A percentile compares a stretch with the other conserved stretches of the same genome.
Conservation (phyloP, 805 yeast genomes). For the Candida arabinofermentans region DNA sequence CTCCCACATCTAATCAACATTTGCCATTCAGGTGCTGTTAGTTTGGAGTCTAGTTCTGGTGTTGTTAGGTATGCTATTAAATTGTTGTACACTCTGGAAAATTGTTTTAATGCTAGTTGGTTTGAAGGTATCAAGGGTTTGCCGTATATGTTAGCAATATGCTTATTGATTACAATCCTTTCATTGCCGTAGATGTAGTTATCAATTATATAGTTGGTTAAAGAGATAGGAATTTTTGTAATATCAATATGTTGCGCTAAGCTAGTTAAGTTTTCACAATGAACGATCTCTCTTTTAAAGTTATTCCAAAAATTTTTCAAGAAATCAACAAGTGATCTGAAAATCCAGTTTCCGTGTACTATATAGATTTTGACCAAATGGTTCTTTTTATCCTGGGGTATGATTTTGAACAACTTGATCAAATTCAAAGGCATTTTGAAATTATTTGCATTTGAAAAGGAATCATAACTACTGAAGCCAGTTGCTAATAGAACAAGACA, state of each 20-base stretch:
- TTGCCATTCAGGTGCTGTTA: slow-evolving; percentile 27
- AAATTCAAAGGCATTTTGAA: slow-evolving; percentile 28
- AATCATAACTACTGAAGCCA: slow-evolving; percentile 54
- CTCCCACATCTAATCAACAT: slow-evolving; percentile 22
- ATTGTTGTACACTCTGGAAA: slow-evolving; percentile 31
- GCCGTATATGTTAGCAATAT: slow-evolving; percentile 30
- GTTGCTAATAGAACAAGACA: slow-evolving; percentile 76
- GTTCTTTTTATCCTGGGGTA: slow-evolving; percentile 53
- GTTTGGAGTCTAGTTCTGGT: slow-evolving; percentile 21
- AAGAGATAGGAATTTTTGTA: slow-evolving; percentile 68
- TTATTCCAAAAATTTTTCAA: slow-evolving; percentile 52
- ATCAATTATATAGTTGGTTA: slow-evolving; percentile 60
- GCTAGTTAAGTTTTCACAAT: slow-evolving; percentile 33
- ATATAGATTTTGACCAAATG: slow-evolving; percentile 61
- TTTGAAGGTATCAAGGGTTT: slow-evolving; percentile 24
- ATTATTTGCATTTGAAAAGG: slow-evolving; percentile 8
- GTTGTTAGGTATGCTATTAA: slow-evolving; percentile 28
- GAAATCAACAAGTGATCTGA: slow-evolving; percentile 71
- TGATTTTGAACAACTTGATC: slow-evolving; percentile 44
- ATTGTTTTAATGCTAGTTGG: slow-evolving; percentile 26
- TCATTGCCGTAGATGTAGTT: slow-evolving; percentile 52
- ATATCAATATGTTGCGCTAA: slow-evolving; percentile 60
- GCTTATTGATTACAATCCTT: slow-evolving; percentile 49
- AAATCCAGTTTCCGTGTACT: slow-evolving; percentile 90
- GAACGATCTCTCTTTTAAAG: slow-evolving; percentile 24